Evolutionary conservation across 345 rosid species (phyloP).

Genomic region (Firmiana major): DNA sequence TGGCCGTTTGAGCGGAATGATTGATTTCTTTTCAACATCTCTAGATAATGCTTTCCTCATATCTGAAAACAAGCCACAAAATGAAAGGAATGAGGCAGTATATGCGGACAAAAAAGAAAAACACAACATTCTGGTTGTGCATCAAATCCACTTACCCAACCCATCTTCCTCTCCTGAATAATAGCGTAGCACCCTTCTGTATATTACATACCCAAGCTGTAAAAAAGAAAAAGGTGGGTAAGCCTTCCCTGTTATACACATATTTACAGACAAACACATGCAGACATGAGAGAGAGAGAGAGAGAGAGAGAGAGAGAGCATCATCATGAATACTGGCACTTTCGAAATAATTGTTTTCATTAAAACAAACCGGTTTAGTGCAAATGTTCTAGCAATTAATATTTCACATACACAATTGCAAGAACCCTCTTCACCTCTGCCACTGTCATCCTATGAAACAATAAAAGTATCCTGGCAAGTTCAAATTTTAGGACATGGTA

Average conservation of each 20-base stretch:
- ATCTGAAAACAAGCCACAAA: conserved; percentile 42
- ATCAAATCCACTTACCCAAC: conserved; percentile 48
- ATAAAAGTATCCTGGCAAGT: neutral
- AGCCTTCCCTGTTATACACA: neutral
- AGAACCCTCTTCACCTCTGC: neutral
- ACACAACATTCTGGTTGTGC: conserved; percentile 8
- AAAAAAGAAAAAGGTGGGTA: neutral
- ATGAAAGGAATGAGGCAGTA: neutral
- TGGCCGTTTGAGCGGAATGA: conserved; percentile 83
- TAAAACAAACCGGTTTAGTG: neutral
- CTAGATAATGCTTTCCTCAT: conserved; percentile 93
- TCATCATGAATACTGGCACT: neutral
- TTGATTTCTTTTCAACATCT: conserved; percentile 81
- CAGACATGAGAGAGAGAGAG: neutral
- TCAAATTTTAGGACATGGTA: neutral
- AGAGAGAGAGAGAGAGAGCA: neutral
- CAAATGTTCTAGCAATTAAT: neutral
- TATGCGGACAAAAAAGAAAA: neutral
- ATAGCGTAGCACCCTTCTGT: conserved; percentile 83
- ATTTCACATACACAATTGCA: neutral
- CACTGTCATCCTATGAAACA: neutral
- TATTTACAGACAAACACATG: neutral
- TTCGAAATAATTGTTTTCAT: neutral
- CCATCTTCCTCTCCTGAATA: conserved; percentile 98
- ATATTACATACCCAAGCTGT: conserved; percentile 87